Evolutionary conservation across 805 yeast species (phyloP).

Genomic region (Wickerhamiella australiensis): DNA sequence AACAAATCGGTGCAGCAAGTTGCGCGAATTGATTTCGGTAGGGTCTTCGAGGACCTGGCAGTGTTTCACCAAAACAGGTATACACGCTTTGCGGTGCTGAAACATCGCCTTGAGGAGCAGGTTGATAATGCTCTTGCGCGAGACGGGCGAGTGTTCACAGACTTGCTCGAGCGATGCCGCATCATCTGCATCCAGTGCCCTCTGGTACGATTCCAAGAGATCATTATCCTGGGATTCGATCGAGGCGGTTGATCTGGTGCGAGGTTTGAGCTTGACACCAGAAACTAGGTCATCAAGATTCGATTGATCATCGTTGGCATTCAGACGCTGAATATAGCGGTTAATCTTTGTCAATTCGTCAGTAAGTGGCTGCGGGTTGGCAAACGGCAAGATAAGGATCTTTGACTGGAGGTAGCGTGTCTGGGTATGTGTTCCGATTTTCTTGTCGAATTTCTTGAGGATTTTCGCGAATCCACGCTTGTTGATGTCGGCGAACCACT

Average conservation of each 20-base stretch:
- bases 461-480: slow-evolving; percentile 83
- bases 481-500: slow-evolving; percentile 90
- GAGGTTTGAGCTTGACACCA: slow-evolving; percentile 5
- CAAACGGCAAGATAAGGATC: slow-evolving; percentile 63
- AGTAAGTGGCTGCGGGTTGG: slow-evolving; percentile 53
- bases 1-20: slow-evolving; percentile 74
- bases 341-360: slow-evolving; percentile 35
- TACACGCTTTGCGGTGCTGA: slow-evolving; percentile 33
- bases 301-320: slow-evolving; percentile 19
- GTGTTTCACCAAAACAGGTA: slow-evolving; percentile 41
- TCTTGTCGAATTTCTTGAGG: slow-evolving; percentile 80
- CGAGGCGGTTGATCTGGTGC: slow-evolving; percentile 7
- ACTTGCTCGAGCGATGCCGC: slow-evolving; percentile 33
- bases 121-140: slow-evolving; percentile 34
- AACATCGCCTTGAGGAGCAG: slow-evolving; percentile 19
- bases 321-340: slow-evolving; percentile 21
- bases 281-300: slow-evolving; percentile 14
- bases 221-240: slow-evolving; percentile 3
- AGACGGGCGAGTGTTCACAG: slow-evolving; percentile 36
- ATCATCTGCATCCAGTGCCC: slow-evolving; percentile 34
- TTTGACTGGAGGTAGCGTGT: slow-evolving; percentile 50
- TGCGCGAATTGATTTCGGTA: slow-evolving; percentile 67
- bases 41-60: slow-evolving; percentile 47
- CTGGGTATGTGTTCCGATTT: slow-evolving; percentile 50
- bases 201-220: slow-evolving; percentile 7